These are phyloP conservation scores for Boletus fagicola DNA, from an alignment of 768 basidiomycete genomes.

Conservation along the genomic window DNA sequence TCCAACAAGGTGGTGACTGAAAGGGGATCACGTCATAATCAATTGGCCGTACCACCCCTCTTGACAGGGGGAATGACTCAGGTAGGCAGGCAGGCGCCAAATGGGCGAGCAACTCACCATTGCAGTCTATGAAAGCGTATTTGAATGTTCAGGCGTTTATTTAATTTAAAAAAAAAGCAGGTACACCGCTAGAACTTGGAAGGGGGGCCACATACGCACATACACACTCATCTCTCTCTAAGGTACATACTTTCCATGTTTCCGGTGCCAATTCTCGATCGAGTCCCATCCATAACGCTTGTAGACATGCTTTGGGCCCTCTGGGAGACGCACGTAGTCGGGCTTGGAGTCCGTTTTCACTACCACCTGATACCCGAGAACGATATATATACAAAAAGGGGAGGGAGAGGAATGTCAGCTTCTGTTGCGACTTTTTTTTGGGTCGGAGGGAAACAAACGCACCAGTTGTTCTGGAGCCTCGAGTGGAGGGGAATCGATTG, in stretches of 20 bases:
- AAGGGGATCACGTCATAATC: too few relatives aligned
- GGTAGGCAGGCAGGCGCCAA: too few relatives aligned
- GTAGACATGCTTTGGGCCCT: conserved; percentile 50
- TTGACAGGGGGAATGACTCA: too few relatives aligned
- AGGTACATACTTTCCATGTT: conserved; percentile 41
- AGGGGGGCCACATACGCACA: too few relatives aligned
- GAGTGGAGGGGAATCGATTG: conserved; percentile 60
- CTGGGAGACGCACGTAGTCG: conserved; percentile 59
- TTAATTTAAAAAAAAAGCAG: background rate
- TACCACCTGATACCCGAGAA: conserved; percentile 37
- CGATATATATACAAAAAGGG: too few relatives aligned
- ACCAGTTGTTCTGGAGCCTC: conserved; percentile 52
- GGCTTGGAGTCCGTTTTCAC: conserved; percentile 52
- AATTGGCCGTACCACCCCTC: too few relatives aligned
- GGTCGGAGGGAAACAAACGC: conserved; percentile 5
- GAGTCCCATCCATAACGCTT: conserved; percentile 44
- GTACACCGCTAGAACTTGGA: background rate
- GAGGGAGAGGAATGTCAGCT: background rate
- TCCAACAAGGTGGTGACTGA: too few relatives aligned
- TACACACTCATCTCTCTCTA: background rate
- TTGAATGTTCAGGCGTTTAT: too few relatives aligned
- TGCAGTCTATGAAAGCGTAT: too few relatives aligned
- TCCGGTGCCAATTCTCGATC: conserved; percentile 61
- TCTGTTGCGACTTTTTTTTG: background rate
- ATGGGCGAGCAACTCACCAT: too few relatives aligned